Evolutionary conservation across 192 early-diverging fungal genomes (phyloP), one percentile per base, ranked within the genome.

Genomic region (Obelidium mucronatum): DNA sequence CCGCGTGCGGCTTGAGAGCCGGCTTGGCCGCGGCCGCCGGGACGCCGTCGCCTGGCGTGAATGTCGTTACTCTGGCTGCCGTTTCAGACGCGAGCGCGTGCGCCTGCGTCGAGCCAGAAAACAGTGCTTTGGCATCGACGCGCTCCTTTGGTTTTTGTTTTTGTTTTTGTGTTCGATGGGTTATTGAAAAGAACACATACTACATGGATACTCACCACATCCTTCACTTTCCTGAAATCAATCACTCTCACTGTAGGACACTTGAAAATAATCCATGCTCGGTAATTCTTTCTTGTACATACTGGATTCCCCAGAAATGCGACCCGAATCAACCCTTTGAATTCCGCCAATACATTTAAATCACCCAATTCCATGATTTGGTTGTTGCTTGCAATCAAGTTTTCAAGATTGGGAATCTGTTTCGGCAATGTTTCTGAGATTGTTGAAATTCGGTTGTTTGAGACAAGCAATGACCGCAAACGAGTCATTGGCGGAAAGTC

Each of bases 221-320:
- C 84, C 60, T 85, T 88, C 31, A 98, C 87, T 37, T 85, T 84
- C 67, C 90, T 87, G 79, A 97, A 98, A 83, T 99, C 94, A 77
- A 98, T 74, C 1, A 98, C 91, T 40, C 93, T 86, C 56, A 98
- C 79, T 22, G 75, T 83, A 26, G 93, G 89, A 51, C 95, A 76
- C 74, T 91, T 89, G 87, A 93, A 90, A 67, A 99, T 91, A 33
- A 97, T 85, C 62, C 78, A 84, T 42, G 86, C 71, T 56, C 98
- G 80, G 75, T 98, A 97, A 74, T 97, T 78, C 71, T 92, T 84
- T 61, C 93, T 94, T 73, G 88, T 84, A 59, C 87, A 83, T 31
- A 97, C 95, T 0, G 96, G 96, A 75, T 98, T 98, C 73, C 95
- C 96, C 40, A 92, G 75, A 52, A 99, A 79, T n/a, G 89, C 91